These are phyloP conservation scores for Penicillium polonicum DNA, from an alignment of 2,329 filamentous ascomycete species.

Conservation along the genomic window DNA sequence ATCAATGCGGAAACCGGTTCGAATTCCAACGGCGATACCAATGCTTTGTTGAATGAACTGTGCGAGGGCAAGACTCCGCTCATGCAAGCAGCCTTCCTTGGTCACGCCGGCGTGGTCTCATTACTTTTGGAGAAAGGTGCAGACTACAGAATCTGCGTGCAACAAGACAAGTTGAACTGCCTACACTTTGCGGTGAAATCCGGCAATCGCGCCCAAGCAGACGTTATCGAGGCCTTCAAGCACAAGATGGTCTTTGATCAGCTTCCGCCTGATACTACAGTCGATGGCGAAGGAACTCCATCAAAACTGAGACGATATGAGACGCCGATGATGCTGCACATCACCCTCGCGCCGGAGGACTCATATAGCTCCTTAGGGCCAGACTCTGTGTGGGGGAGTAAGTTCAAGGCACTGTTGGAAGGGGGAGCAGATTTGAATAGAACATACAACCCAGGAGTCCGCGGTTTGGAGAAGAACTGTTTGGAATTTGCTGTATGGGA, in stretches of 20 bases:
- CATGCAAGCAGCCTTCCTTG: not conserved
- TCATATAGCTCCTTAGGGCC: not conserved
- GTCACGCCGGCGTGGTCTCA: not conserved
- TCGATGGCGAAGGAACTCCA: not conserved
- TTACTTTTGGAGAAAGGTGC: not conserved
- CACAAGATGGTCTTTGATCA: not conserved
- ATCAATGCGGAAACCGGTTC: no score
- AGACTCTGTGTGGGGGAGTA: not conserved
- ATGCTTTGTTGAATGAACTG: not conserved
- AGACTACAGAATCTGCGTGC: not conserved
- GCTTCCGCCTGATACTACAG: not conserved
- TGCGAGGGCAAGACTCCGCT: not conserved
- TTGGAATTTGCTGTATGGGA: not conserved
- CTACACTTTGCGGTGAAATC: not conserved
- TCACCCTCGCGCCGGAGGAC: not conserved
- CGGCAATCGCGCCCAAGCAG: not conserved
- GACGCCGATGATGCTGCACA: not conserved
- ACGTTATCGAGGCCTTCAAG: not conserved
- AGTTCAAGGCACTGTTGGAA: not conserved
- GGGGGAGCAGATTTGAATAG: not conserved
- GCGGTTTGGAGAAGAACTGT: not conserved
- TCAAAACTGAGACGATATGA: not conserved
- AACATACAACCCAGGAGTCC: not conserved
- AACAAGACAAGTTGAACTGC: not conserved
- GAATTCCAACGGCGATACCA: not conserved